These are phyloP conservation scores for Jackrogersella multiformis DNA, from an alignment of 495 filamentous ascomycete genomes.

Conservation along the genomic window DNA sequence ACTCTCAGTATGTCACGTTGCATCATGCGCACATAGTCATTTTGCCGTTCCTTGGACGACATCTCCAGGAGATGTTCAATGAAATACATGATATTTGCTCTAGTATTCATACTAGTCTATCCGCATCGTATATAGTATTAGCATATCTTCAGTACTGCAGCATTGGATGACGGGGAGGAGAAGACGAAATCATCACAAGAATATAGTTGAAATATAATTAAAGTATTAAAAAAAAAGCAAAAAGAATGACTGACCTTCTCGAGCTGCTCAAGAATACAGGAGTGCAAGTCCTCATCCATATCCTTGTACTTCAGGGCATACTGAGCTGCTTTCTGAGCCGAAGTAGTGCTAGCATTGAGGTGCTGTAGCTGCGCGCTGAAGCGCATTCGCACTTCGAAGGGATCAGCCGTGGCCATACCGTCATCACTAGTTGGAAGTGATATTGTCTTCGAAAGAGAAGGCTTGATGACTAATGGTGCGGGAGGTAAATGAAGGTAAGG, in stretches of 20 bases:
- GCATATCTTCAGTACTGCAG: neutral
- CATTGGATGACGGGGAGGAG: neutral
- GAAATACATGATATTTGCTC: constrained; percentile 99
- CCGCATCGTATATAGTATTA: no score
- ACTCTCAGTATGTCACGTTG: constrained; percentile 89
- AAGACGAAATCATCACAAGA: neutral
- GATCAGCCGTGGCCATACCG: constrained; percentile 87
- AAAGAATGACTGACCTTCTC: constrained; percentile 68
- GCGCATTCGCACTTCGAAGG: constrained; percentile 97
- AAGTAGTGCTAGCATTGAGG: constrained; percentile 87
- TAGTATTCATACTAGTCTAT: constrained; percentile 93
- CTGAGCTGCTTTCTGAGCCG: constrained; percentile 89
- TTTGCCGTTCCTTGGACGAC: constrained; percentile 75
- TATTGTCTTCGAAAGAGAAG: neutral
- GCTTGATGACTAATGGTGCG: neutral
- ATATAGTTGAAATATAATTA: neutral
- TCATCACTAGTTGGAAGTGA: neutral
- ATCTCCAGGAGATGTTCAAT: constrained; percentile 93
- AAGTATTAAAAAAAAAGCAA: neutral
- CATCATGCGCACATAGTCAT: constrained; percentile 89
- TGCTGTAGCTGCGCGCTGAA: constrained; percentile 89
- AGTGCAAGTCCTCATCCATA: constrained; percentile 95
- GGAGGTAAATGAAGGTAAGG: neutral
- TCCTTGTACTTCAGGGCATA: constrained; percentile 94
- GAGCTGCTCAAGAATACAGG: constrained; percentile 94